A percentile compares a stretch with the other conserved stretches of the same genome.
These are phyloP conservation scores for Aspergillus heteromorphus DNA, from an alignment of 495 filamentous ascomycete genomes.

Conservation along the genomic window DNA sequence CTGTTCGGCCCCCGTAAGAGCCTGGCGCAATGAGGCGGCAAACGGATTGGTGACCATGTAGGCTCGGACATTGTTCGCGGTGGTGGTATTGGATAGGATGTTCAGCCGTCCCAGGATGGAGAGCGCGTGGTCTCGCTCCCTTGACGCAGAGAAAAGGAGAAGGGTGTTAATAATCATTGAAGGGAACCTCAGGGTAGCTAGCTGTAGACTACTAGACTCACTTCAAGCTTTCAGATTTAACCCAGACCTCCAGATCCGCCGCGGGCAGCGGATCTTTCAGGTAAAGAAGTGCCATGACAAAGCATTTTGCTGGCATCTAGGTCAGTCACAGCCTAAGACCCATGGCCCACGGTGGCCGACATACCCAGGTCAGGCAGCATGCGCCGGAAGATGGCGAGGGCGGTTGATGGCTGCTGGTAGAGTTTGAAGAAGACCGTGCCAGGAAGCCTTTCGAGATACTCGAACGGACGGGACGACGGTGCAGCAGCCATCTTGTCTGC, in stretches of 20 bases:
- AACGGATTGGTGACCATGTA: conserved; percentile 73
- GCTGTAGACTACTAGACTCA: conserved; percentile 26
- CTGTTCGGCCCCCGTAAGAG: conserved; percentile 77
- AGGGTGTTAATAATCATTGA: not conserved
- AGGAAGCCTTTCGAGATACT: conserved; percentile 85
- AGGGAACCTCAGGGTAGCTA: not conserved
- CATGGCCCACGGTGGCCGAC: conserved; percentile 16
- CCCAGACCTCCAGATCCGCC: conserved; percentile 76
- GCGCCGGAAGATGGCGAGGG: conserved; percentile 91
- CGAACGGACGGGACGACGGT: conserved; percentile 55
- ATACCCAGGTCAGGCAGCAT: conserved; percentile 90
- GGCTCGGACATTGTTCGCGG: conserved; percentile 55
- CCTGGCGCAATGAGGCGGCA: conserved; percentile 67
- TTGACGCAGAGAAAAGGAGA: conserved; percentile 17
- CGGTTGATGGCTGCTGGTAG: conserved; percentile 93
- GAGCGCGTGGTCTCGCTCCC: conserved; percentile 76
- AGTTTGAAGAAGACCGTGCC: conserved; percentile 82
- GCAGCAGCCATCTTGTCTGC: conserved; percentile 61
- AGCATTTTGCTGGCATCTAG: conserved; percentile 67
- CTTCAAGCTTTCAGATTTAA: conserved; percentile 66
- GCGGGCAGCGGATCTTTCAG: conserved; percentile 69
- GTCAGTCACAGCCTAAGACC: conserved; percentile 2
- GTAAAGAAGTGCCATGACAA: conserved; percentile 93
- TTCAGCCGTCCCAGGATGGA: conserved; percentile 75
- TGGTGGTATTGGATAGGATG: conserved; percentile 60